Base-by-base conservation (phyloP, 345 rosid genomes). In the Sisymbrium irio region DNA sequence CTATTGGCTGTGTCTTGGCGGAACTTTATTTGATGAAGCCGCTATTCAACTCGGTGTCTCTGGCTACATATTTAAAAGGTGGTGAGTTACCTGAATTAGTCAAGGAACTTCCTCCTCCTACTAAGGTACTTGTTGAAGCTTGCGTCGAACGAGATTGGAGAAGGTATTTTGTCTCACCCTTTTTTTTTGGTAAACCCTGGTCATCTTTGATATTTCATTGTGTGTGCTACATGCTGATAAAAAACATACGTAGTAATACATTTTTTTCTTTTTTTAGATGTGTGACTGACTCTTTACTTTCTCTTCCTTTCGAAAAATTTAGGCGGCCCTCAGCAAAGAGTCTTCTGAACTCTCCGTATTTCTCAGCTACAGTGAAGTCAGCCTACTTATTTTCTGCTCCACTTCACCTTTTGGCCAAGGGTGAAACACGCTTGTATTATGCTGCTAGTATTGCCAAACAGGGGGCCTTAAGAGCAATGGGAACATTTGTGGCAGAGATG, bases 321-420 rank as follows among this genome's bases (percentile, higher is more conserved):
- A 93, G 98, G 96, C 83, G 98, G 85, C 98, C 96, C 40, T 83
- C 89, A 54, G 89, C 92, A 80, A 85, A 86, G 77, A 71, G 82
- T 81, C 78, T 93, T 71, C 73, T 93, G 81, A 92, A 93, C 73
- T 93, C 96, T 79, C 96, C 97, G 10, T 88, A 83, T 84, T 93
- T 93, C 77, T 85, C 96, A 60, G 66, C 91, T 74, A 85, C 93
- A 18, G 85, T 89, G 80, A 87, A 78, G 85, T 89, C 97, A 35
- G 82, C 89, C 60, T 88, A 93, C 85, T 80, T 89, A 74, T 90
- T 90, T 84, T 70, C 88, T 74, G 91, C 97, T 40, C 96, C 97
- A 1, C 89, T 90, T 74, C 96, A 90, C 82, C 88, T 90, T 78
- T 62, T 84, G 32, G 92, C 89, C 32, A 86, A 82, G 74, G 83